Evolutionary conservation across 2,329 filamentous ascomycete species (phyloP), one percentile per base, ranked within the genome.

Genomic region (Neofusicoccum sp.): DNA sequence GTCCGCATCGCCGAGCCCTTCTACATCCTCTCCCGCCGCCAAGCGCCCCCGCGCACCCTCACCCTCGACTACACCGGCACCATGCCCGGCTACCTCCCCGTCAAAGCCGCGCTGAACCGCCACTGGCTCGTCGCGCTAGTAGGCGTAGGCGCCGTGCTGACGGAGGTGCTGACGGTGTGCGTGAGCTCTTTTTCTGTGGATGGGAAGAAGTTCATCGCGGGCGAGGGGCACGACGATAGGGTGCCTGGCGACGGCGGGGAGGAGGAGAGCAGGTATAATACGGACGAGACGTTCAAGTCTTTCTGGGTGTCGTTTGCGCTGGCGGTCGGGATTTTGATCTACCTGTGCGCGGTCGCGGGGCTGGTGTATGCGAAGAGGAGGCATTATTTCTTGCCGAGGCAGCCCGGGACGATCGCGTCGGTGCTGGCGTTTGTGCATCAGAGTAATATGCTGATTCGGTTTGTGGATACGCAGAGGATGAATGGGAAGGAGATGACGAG

Each of bases 371-470:
- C 79, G 16, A 82, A 84, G 1, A 84, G 89, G 12, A 81, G 86
- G 0, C 84, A 86, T 60, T 84, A 89, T 2, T 92, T 93, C 72
- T 77, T 93, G 60, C 90, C 90, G 1, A 84, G 90, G 4, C 88
- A 92, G 76, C 89, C 89, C 3, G 90, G 87, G 67, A 91, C 89
- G 20, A 92, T 93, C 66, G 86, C 89, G 1, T 87, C 84, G 44
- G 84, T 92, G 58, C 79, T 93, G 58, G 89, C 88, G 0, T 93
- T 89, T 69, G 89, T 93, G 62, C 87, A 93, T 73, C 89, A 91
- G 75, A 88, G 84, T 72, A 89, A 89, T 75, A 92, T 93, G 89
- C 76, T 93, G 47, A 86, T 86, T 64, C 84, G 86, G 68, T 93
- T 93, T 72, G 86, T 90, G 12, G 86, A 84, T 43, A 91, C 88